Conservation (phyloP, 768 basidiomycete species). For the Kwoniella sp. region DNA sequence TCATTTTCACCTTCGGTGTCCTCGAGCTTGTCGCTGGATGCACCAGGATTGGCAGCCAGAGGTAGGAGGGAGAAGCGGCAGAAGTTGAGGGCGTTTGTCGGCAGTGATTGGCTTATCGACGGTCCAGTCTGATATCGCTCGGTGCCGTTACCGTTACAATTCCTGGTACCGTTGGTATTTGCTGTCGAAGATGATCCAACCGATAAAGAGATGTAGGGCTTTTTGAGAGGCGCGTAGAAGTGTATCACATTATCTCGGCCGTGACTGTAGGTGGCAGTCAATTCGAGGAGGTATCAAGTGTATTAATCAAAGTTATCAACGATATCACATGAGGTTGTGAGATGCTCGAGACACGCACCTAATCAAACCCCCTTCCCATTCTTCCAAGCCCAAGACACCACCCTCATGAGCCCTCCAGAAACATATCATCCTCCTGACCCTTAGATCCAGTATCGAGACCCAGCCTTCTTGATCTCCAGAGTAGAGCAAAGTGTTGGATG, state of each 20-base stretch:
- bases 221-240: slow-evolving; percentile 41
- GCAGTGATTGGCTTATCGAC: slow-evolving; percentile 67
- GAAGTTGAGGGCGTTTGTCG: slow-evolving; percentile 91
- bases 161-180: background rate
- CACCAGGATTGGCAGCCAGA: slow-evolving; percentile 21
- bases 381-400: slow-evolving; percentile 75
- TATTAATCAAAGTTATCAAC: no score
- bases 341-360: slow-evolving; percentile 66
- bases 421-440: slow-evolving; percentile 70
- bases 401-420: slow-evolving; percentile 80
- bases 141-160: background rate
- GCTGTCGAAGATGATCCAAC: background rate
- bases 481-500: slow-evolving; percentile 77
- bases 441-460: slow-evolving; percentile 76
- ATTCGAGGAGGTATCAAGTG: background rate
- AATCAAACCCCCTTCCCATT: slow-evolving; percentile 68
- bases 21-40: background rate
- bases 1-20: background rate
- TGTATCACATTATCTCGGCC: slow-evolving; percentile 53
- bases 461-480: slow-evolving; percentile 80
- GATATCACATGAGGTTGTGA: no score
- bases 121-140: slow-evolving; percentile 8
- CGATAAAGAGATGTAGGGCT: slow-evolving; percentile 19
- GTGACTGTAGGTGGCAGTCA: no score
- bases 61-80: slow-evolving; percentile 79